A percentile compares a stretch with the other conserved stretches of the same genome.
phyloP scores from a whole-genome alignment of 495 filamentous ascomycete species.

The Neurospora sp. region DNA sequence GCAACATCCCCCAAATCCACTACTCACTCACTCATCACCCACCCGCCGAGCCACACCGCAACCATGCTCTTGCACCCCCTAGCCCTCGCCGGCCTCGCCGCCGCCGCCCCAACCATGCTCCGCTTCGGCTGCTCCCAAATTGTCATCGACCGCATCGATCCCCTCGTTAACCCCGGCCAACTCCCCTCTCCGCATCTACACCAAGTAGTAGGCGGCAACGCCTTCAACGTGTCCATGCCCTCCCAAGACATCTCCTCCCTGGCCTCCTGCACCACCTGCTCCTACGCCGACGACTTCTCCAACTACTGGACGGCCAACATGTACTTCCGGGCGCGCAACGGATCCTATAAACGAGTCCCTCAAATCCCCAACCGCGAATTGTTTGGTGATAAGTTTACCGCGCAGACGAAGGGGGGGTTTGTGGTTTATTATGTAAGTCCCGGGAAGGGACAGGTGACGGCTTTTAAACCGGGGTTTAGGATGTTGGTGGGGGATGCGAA shows the following conservation, averaged over 20 bases:
- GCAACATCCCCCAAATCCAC: constrained; percentile 10
- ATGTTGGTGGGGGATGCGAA: constrained; percentile 30
- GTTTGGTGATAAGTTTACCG: constrained; percentile 29
- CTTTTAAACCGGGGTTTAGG: constrained; percentile 34
- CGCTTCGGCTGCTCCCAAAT: constrained; percentile 34
- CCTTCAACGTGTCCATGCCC: constrained; percentile 26
- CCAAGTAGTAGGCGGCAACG: constrained; percentile 30
- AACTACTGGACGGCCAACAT: constrained; percentile 40
- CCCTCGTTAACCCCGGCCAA: constrained; percentile 26
- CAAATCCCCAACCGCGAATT: constrained; percentile 26
- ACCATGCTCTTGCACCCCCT: too few species aligned
- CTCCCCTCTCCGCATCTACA: constrained; percentile 29
- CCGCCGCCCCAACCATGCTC: constrained; percentile 21
- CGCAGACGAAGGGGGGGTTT: constrained; percentile 30
- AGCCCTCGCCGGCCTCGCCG: constrained; percentile 16
- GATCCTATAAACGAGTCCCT: constrained; percentile 30
- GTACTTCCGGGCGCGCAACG: constrained; percentile 33
- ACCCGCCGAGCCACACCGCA: too few species aligned
- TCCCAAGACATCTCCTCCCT: constrained; percentile 16
- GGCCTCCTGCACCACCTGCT: constrained; percentile 28
- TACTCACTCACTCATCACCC: too few species aligned
- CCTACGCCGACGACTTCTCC: constrained; percentile 27
- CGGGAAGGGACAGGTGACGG: constrained; percentile 24
- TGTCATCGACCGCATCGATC: constrained; percentile 29
- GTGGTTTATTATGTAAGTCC: constrained; percentile 34